phyloP scores from a whole-genome alignment of 805 yeast genomes.

The Candida tallmaniae region DNA sequence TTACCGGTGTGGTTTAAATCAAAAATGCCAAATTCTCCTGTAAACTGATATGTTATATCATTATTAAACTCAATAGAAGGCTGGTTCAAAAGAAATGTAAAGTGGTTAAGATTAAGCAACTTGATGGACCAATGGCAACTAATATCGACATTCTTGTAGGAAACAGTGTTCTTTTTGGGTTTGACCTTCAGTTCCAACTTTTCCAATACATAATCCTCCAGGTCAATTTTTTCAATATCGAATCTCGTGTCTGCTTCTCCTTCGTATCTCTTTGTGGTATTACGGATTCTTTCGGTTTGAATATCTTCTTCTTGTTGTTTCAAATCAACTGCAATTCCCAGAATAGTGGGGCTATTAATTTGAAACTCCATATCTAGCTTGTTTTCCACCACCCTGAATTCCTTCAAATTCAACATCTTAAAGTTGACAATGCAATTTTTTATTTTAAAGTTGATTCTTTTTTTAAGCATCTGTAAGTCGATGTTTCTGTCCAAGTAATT shows the following conservation, averaged over 20 bases:
- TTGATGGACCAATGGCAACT: slow-evolving; percentile 11
- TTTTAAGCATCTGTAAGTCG: slow-evolving; percentile 12
- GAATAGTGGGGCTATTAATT: slow-evolving; percentile 10
- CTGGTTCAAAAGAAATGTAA: slow-evolving; percentile 8
- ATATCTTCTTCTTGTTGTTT: not conserved
- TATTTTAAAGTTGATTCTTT: slow-evolving; percentile 7
- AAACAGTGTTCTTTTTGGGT: not conserved
- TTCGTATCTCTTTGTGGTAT: not conserved
- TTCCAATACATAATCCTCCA: not conserved
- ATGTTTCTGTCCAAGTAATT: slow-evolving; percentile 13
- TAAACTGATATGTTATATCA: slow-evolving; percentile 8
- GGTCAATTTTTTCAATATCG: not conserved
- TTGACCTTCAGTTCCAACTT: not conserved
- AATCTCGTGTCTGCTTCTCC: not conserved
- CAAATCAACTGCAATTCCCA: slow-evolving; percentile 8
- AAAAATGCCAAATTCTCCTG: slow-evolving; percentile 9
- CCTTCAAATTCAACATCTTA: slow-evolving; percentile 20
- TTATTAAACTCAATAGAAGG: slow-evolving; percentile 8
- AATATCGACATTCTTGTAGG: slow-evolving; percentile 5
- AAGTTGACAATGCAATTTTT: slow-evolving; percentile 12
- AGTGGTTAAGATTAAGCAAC: slow-evolving; percentile 6
- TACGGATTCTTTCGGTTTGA: not conserved
- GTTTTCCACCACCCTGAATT: slow-evolving; percentile 18
- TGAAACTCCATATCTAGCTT: slow-evolving; percentile 16
- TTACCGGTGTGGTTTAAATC: slow-evolving; percentile 8